Conservation (phyloP, 306 rosid species). For the Crataegus laevigata region DNA sequence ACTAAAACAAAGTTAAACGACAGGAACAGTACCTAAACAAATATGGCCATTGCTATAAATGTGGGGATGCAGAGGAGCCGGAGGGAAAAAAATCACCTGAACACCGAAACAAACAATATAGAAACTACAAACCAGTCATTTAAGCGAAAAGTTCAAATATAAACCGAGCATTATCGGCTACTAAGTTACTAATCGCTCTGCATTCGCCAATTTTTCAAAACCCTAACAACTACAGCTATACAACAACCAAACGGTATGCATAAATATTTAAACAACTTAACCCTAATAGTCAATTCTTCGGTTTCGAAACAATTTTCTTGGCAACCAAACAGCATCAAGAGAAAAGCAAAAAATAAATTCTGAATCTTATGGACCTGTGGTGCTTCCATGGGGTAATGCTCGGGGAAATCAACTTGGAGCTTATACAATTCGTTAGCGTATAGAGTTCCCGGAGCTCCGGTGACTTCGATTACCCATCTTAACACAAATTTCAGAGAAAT, state of each 20-base stretch:
- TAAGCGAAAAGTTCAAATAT: not conserved
- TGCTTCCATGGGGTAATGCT: slow-evolving; percentile 97
- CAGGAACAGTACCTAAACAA: slow-evolving; percentile 60
- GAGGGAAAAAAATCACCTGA: slow-evolving; percentile 79
- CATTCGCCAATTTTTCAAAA: not conserved
- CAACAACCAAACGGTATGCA: not conserved
- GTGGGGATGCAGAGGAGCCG: slow-evolving; percentile 95
- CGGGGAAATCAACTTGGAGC: slow-evolving; percentile 95
- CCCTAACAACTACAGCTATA: not conserved
- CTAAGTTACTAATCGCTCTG: not conserved
- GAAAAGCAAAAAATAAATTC: not conserved
- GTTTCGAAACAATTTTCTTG: not conserved
- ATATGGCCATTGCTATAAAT: slow-evolving; percentile 98
- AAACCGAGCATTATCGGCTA: not conserved
- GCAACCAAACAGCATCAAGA: not conserved
- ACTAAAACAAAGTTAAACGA: not conserved
- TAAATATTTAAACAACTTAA: not conserved
- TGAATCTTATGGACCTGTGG: slow-evolving; percentile 55
- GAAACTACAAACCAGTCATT: not conserved
- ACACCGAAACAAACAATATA: not conserved
- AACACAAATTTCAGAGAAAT: slow-evolving; percentile 1
- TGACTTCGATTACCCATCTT: slow-evolving; percentile 89
- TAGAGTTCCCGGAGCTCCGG: slow-evolving; percentile 85
- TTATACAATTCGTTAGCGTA: slow-evolving; percentile 75
- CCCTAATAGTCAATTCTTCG: not conserved